phyloP scores from a whole-genome alignment of 805 yeast genomes.

The Alloascoidea hylecoeti region DNA sequence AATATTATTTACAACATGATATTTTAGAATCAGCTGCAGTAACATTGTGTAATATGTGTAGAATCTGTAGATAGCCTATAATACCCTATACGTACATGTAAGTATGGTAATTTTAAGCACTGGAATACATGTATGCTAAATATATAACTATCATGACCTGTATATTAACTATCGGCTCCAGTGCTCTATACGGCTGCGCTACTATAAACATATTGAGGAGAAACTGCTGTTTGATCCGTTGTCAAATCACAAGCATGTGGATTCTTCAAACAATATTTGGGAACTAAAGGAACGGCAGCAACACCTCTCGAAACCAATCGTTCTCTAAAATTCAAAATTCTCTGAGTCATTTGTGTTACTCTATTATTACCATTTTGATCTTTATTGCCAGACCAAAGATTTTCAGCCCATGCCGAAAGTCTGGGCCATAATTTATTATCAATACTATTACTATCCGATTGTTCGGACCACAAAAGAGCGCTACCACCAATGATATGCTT shows the following conservation, averaged over 20 bases:
- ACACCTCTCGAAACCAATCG: constrained; percentile 22
- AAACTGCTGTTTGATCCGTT: neutral
- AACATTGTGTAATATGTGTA: too few relatives aligned
- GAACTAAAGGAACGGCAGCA: constrained; percentile 21
- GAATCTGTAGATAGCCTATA: too few relatives aligned
- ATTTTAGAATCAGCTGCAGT: too few relatives aligned
- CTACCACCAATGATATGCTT: constrained; percentile 23
- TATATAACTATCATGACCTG: too few relatives aligned
- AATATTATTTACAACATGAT: too few relatives aligned
- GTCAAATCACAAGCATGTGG: constrained; percentile 24
- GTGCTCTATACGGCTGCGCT: too few relatives aligned
- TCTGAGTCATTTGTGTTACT: constrained; percentile 17
- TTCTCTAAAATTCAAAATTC: constrained; percentile 25
- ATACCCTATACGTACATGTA: too few relatives aligned
- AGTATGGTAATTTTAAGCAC: too few relatives aligned
- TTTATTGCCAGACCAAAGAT: constrained; percentile 26
- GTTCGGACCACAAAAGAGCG: constrained; percentile 26
- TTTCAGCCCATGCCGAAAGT: constrained; percentile 26
- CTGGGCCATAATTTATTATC: constrained; percentile 24
- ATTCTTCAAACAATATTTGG: constrained; percentile 20
- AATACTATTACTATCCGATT: constrained; percentile 18
- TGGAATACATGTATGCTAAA: too few relatives aligned
- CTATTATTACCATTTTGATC: constrained; percentile 17
- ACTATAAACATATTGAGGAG: too few relatives aligned
- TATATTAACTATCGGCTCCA: too few relatives aligned